Conservation (phyloP, 2,329 filamentous ascomycete genomes). For the Malbranchea cinnamomea region DNA sequence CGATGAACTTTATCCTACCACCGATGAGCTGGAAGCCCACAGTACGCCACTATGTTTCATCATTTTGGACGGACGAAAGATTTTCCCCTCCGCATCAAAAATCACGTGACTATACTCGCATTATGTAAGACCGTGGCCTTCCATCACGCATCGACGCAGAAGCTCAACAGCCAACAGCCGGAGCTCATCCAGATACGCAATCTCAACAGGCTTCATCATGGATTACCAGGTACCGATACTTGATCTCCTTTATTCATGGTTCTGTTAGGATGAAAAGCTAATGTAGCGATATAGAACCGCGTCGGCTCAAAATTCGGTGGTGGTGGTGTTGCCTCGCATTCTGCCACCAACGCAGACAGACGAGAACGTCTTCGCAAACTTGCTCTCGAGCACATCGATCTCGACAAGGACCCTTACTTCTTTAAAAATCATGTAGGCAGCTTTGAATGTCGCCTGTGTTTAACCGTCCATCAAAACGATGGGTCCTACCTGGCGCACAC, state of each 20-base stretch:
- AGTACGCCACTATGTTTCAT: too few species aligned
- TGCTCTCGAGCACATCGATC: constrained; percentile 94
- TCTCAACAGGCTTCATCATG: constrained; percentile 25
- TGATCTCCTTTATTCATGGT: background rate
- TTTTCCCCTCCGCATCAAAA: too few species aligned
- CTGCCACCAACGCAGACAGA: constrained; percentile 88
- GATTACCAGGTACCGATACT: constrained; percentile 34
- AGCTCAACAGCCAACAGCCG: too few species aligned
- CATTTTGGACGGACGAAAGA: too few species aligned
- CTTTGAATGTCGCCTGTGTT: constrained; percentile 91
- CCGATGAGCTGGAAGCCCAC: too few species aligned
- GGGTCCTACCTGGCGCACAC: constrained; percentile 97
- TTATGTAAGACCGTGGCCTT: too few species aligned
- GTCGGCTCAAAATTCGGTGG: constrained; percentile 96
- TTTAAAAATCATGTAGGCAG: constrained; percentile 99
- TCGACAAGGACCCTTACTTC: constrained; percentile 99
- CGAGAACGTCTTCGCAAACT: constrained; percentile 95
- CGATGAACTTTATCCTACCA: too few species aligned
- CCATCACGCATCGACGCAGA: too few species aligned
- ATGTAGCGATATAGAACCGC: constrained; percentile 53
- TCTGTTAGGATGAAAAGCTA: constrained; percentile 8
- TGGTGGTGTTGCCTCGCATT: constrained; percentile 86
- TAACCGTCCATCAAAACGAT: constrained; percentile 98
- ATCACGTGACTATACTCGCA: too few species aligned
- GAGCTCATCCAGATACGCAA: too few species aligned